Conservation (phyloP, 2,329 filamentous ascomycete genomes). For the Teratosphaeria nubilosa region DNA sequence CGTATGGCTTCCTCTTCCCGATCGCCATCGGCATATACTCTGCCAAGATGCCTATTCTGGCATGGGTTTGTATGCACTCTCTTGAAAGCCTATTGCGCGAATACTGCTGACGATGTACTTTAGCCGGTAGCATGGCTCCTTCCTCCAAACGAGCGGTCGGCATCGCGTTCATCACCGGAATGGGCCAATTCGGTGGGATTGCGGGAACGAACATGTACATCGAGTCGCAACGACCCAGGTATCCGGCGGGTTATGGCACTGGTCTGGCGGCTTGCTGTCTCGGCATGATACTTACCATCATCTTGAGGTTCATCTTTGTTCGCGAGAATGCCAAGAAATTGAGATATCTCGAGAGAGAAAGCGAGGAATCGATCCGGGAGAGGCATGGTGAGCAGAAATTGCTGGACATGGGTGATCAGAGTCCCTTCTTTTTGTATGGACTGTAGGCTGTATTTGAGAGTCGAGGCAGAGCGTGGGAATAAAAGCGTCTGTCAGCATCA, state of each 20-base stretch:
- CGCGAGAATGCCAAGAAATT: conserved; percentile 46
- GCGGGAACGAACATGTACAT: conserved; percentile 66
- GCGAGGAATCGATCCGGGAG: conserved; percentile 24
- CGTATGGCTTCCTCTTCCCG: conserved; percentile 45
- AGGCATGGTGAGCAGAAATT: conserved; percentile 27
- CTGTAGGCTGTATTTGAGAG: conserved; percentile 21
- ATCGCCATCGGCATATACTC: conserved; percentile 47
- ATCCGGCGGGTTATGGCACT: conserved; percentile 38
- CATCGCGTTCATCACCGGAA: conserved; percentile 39
- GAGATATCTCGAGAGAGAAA: conserved; percentile 21
- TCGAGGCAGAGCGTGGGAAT: neutral
- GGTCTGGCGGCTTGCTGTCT: conserved; percentile 10
- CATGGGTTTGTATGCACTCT: conserved; percentile 34
- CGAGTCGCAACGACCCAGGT: conserved; percentile 36
- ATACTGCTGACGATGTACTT: neutral
- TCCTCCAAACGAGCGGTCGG: conserved; percentile 43
- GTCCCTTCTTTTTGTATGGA: conserved; percentile 46
- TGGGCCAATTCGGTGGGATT: conserved; percentile 41
- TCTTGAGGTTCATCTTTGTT: conserved; percentile 12
- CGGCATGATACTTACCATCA: conserved; percentile 15
- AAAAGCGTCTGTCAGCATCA: neutral
- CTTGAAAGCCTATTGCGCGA: neutral
- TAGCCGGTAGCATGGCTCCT: conserved; percentile 42
- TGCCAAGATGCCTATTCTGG: conserved; percentile 34
- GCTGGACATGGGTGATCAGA: conserved; percentile 28